phyloP scores from a whole-genome alignment of 179 eudicot genomes.

The Actinidia chinensis region DNA sequence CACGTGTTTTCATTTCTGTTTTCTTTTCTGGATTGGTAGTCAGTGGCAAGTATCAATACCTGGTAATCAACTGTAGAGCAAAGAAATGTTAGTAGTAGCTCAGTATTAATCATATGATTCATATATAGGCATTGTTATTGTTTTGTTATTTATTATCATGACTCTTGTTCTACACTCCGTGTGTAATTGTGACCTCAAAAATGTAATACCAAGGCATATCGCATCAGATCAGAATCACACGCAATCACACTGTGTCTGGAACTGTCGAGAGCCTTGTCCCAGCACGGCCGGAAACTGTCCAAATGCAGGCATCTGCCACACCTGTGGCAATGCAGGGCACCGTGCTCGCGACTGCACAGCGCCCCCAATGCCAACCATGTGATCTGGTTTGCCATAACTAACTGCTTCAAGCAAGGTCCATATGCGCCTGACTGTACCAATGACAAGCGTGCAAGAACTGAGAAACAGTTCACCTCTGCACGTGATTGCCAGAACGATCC shows the following conservation, averaged over 20 bases:
- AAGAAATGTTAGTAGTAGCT: too few species aligned
- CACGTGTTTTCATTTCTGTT: too few species aligned
- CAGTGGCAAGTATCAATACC: too few species aligned
- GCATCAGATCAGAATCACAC: conserved; percentile 89
- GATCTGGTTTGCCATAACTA: conserved; percentile 90
- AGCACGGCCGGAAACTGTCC: conserved; percentile 90
- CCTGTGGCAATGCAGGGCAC: conserved; percentile 97
- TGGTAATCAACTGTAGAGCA: too few species aligned
- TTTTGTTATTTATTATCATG: too few species aligned
- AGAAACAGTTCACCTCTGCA: conserved; percentile 91
- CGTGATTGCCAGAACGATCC: conserved; percentile 86
- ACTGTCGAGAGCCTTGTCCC: conserved; percentile 96
- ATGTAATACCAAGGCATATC: too few species aligned
- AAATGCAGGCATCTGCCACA: conserved; percentile 94
- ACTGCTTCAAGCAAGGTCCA: conserved; percentile 98
- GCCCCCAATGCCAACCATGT: conserved; percentile 79
- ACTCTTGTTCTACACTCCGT: too few species aligned
- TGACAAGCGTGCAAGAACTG: conserved; percentile 97
- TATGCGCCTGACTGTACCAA: conserved; percentile 79
- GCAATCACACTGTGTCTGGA: conserved; percentile 94
- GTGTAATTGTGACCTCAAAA: too few species aligned
- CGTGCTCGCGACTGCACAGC: conserved; percentile 85
- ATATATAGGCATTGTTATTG: too few species aligned
- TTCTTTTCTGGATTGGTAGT: too few species aligned
- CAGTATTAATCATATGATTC: too few species aligned